A percentile compares a stretch with the other conserved stretches of the same genome.
phyloP scores from a whole-genome alignment of 2,329 filamentous ascomycete genomes.

The Leptographium lundbergii region DNA sequence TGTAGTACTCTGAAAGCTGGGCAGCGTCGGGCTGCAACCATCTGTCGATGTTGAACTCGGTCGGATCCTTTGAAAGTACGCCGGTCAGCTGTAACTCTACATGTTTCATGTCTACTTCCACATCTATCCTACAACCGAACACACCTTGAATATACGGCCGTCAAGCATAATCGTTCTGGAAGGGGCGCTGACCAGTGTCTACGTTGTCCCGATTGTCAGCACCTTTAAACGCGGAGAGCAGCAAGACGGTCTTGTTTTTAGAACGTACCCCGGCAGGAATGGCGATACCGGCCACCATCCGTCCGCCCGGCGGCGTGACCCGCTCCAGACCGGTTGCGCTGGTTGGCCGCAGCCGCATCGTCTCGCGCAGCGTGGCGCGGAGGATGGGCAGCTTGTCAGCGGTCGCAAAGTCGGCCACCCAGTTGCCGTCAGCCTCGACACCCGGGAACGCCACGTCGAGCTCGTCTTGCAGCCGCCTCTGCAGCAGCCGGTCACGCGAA shows the following conservation, averaged over 20 bases:
- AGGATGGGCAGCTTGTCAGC: neutral
- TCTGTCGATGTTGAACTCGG: neutral
- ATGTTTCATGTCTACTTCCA: neutral
- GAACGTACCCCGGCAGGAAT: neutral
- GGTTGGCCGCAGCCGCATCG: neutral
- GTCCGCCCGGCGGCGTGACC: neutral
- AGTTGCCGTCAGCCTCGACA: neutral
- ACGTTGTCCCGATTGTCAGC: neutral
- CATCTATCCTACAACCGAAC: neutral
- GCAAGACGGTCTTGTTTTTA: neutral
- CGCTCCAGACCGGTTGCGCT: neutral
- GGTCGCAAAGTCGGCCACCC: neutral
- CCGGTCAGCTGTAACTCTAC: neutral
- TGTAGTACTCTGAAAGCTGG: neutral
- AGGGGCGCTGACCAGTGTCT: neutral
- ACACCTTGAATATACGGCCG: neutral
- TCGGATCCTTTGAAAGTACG: neutral
- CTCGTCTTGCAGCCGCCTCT: neutral
- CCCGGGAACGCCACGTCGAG: neutral
- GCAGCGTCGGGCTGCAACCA: neutral
- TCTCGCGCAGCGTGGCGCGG: neutral
- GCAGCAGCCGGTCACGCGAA: neutral
- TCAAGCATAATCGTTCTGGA: neutral
- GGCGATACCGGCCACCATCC: neutral
- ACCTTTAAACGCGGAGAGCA: neutral